Conservation (phyloP, 2,329 filamentous ascomycete species). For the Beauveria sp. region DNA sequence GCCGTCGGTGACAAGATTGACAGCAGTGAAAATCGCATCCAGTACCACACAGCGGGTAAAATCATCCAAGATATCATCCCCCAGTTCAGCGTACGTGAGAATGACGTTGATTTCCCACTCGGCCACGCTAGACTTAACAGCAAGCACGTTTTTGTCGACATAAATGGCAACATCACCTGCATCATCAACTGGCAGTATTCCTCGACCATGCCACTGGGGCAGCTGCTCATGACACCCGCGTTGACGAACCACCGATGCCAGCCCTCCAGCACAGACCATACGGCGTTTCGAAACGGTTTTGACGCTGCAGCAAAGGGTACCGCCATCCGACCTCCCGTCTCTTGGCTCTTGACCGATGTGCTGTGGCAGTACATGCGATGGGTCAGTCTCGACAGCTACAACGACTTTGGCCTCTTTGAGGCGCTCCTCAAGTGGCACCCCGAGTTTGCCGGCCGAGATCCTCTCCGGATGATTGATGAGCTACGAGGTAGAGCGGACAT, state of each 20-base stretch:
- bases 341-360: not conserved
- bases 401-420: not conserved
- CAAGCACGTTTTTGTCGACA: slow-evolving; percentile 28
- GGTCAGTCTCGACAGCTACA: not conserved
- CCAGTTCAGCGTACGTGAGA: not conserved
- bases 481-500: not conserved
- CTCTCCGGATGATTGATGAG: not conserved
- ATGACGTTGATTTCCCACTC: slow-evolving; percentile 17
- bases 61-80: not conserved
- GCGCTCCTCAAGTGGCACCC: not conserved
- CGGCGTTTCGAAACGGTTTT: not conserved
- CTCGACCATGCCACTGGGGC: slow-evolving; percentile 10
- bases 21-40: not conserved
- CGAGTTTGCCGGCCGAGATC: not conserved
- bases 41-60: not conserved
- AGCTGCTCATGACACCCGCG: not conserved
- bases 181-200: slow-evolving; percentile 26
- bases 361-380: slow-evolving; percentile 3
- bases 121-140: slow-evolving; percentile 24
- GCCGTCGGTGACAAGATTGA: not conserved
- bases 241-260: not conserved
- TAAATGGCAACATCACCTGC: slow-evolving; percentile 25
- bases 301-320: not conserved
- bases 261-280: not conserved
- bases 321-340: not conserved